Percentiles rank a stretch among this genome's conserved stretches.
These are phyloP conservation scores for Aureoboletus auriporus DNA, from an alignment of 768 basidiomycete species.

Conservation along the genomic window DNA sequence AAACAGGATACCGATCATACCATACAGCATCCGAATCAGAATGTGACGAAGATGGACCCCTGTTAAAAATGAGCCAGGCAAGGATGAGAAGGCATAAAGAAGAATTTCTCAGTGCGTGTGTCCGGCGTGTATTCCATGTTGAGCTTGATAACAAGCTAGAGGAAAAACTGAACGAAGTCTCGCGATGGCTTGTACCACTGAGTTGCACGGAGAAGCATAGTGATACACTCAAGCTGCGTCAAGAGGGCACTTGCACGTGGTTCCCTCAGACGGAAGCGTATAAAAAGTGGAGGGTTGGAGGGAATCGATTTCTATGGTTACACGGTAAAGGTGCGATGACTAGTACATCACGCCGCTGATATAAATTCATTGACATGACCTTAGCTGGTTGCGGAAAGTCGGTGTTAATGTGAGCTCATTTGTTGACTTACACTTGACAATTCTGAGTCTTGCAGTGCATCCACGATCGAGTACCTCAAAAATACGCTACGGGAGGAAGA, in stretches of 20 bases:
- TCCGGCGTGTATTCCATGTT: background rate
- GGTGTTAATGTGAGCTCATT: background rate
- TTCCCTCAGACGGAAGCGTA: background rate
- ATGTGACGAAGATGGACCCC: background rate
- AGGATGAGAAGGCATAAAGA: background rate
- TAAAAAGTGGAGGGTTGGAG: background rate
- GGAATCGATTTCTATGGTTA: background rate
- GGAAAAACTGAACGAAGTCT: background rate
- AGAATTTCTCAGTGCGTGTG: background rate
- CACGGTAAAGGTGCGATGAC: background rate
- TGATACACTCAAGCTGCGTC: background rate
- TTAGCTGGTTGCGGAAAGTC: background rate
- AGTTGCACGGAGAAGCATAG: background rate
- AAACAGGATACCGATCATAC: background rate
- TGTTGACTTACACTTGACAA: background rate
- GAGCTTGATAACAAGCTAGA: background rate
- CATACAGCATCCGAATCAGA: no score
- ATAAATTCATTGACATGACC: background rate
- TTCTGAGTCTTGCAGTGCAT: background rate
- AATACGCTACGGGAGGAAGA: background rate
- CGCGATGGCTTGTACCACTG: slow-evolving; percentile 1
- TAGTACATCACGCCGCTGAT: background rate
- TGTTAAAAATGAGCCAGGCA: background rate
- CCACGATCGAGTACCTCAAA: background rate
- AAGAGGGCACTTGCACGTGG: slow-evolving; percentile 2